Evolutionary conservation across 495 filamentous ascomycete species (phyloP).

Genomic region (Chaetomidium leptoderma): DNA sequence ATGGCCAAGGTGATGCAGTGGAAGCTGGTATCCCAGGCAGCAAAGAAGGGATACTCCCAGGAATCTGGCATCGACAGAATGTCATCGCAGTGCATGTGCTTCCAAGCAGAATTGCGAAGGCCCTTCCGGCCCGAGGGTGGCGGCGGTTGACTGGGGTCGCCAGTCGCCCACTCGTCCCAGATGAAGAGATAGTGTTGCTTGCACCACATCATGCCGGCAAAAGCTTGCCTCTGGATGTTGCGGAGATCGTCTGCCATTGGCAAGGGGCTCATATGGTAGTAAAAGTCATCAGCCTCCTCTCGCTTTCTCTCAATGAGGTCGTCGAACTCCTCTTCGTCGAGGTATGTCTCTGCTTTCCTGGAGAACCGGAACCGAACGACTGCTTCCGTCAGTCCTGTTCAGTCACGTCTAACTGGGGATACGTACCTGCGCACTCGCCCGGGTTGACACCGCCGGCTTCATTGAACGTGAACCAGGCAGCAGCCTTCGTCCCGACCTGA

Average conservation of each 20-base stretch:
- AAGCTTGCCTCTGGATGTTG: slow-evolving; percentile 91
- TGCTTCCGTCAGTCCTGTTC: slow-evolving; percentile 14
- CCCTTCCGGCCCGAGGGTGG: slow-evolving; percentile 76
- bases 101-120: slow-evolving; percentile 85
- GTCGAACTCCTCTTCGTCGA: slow-evolving; percentile 91
- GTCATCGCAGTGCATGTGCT: slow-evolving; percentile 88
- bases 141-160: slow-evolving; percentile 64
- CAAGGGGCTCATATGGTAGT: slow-evolving; percentile 84
- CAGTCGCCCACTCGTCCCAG: slow-evolving; percentile 96
- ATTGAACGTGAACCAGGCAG: slow-evolving; percentile 88
- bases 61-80: slow-evolving; percentile 96
- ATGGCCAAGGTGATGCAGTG: slow-evolving; percentile 93
- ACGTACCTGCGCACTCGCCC: slow-evolving; percentile 72
- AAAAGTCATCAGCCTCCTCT: slow-evolving; percentile 92
- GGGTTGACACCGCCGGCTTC: slow-evolving; percentile 80
- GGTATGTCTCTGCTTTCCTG: slow-evolving; percentile 62
- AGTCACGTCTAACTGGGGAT: background rate
- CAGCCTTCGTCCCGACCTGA: slow-evolving; percentile 78
- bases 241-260: slow-evolving; percentile 92
- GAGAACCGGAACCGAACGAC: slow-evolving; percentile 91
- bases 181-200: slow-evolving; percentile 97
- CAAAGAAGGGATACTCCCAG: slow-evolving; percentile 98
- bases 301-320: slow-evolving; percentile 81
- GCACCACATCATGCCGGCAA: slow-evolving; percentile 95
- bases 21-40: slow-evolving; percentile 95